Base-by-base conservation (phyloP, 371 early-diverging fungal genomes). In the Ordospora colligata region DNA sequence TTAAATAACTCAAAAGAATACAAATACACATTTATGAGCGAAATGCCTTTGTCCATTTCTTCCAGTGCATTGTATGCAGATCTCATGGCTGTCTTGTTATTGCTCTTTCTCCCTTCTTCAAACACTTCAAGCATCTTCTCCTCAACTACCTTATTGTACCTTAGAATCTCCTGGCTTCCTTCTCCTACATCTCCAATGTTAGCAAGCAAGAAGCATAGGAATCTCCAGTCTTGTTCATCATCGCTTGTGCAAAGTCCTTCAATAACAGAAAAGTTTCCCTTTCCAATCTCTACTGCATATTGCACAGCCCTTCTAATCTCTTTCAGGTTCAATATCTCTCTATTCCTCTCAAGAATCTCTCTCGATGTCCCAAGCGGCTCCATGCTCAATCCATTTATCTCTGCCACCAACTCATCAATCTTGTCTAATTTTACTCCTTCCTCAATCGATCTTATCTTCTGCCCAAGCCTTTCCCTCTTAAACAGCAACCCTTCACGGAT, bases 401-500 rank as follows among this genome's bases (percentile, higher is more conserved):
- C 27, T 9, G 45, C 54, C 43, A 54, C 12, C 23, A 80, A 12
- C 0, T 76, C 73, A 27, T 40, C 25, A 44, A 68, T 65, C 22
- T 50, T 19, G 0, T 69, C 52, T 0, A 21, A 47, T 37, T 72
- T 51, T 9, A 53, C 64, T 19, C 51, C 32, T 7, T 72, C 66
- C 25, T 75, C 46, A 10, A 58, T 32, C 11, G n/a, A 37, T 1
- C 44, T 22, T 9, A 66, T 10, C 37, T 67, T 53, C 44, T 32
- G 11, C 45, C 25, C 17, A 12, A 80, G 40, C 52, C 75, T 80
- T 69, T 80, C 80, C 22, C 62, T 66, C 64, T 80, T 80, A 51
- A 80, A 80, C 65, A 76, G 73, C 11, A 80, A 22, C 4, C 76
- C 80, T 67, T 80, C 80, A 22, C 63, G 46, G 8, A 80, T 67